Evolutionary conservation across 306 rosid genomes (phyloP), one percentile per base, ranked within the genome.

Genomic region (Styphnolobium japonicum): DNA sequence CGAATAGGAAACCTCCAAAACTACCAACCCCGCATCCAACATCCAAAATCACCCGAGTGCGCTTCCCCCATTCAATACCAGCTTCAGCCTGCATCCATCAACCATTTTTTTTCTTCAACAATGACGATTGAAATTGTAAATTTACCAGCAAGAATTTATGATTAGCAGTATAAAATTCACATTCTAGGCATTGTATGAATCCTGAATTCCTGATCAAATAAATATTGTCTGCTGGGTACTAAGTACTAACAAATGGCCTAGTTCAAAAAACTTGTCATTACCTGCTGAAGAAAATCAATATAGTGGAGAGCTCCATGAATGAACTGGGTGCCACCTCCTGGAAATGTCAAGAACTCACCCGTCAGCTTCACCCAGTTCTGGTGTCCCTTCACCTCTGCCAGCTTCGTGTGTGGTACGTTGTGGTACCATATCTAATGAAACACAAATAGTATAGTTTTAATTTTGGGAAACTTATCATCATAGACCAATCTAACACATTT

Each of bases 11-110:
- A 7, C 97, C 97, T 9, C 96, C 96, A 12, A 92, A 88, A 74
- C 97, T 92, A 1, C 96, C 97, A 6, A 92, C 97, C 19, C 97
- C 97, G 67, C 97, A 92, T 15, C 97, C 97, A 6, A 92, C 96
- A 64, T 92, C 97, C 75, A 92, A 37, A 58, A 92, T 69, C 69
- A 90, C 97, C 55, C 97, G 52, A 3, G 90, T 87, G 27, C 45
- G 86, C 85, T 83, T 86, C 55, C 97, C 97, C 97, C 97, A 92
- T 23, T 78, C 86, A 14, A 92, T 85, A 7, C 27, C 31, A 0
- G 89, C 73, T 77, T 86, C 91, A 10, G 97, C 80, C 97, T 92
- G 89, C 69, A 74, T 21, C 21, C 3, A 37, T 3, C 19, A 61
- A 57, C 2, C 7, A 25, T 21, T 63, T 21, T 10, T 27, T 77